Base-by-base conservation (phyloP, 75 land plant species). In the Picea glauca region DNA sequence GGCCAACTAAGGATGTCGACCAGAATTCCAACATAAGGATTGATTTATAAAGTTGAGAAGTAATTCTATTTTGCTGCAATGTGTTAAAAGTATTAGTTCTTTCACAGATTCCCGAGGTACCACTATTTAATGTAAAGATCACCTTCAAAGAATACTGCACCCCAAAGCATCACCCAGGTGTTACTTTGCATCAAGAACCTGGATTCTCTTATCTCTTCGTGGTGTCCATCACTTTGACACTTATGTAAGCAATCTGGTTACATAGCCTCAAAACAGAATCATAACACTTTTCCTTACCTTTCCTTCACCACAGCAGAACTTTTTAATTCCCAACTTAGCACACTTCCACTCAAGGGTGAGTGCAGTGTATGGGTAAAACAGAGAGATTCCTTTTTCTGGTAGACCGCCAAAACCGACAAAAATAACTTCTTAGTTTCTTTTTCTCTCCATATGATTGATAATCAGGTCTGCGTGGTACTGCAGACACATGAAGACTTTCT, bases 401-500 rank as follows among this genome's bases (percentile, higher is more conserved):
- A 68, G 46, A 68, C 72, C 15, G 7, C 50, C 72, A 60, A 87
- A 89, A 77, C 79, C 88, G 74, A 65, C 80, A 81, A 63, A 89
- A 84, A 2, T 80, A 46, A 61, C 77, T 81, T 74, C 83, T 82
- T 32, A 89, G 82, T 77, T 81, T 88, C 63, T 72, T 83, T 76
- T 80, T 83, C 59, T 90, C 91, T 75, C 82, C 83, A 14, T 61
- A 78, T 58, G 77, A 46, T 60, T 80, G 83, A 60, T 54, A 73
- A 32, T 87, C 84, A 21, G 84, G 84, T n/a, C 80, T 83, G 8
- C 85, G 87, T 60, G 77, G 78, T 13, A 85, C 88, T 13, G 89
- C 75, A 18, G 87, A 66, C 1, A 92, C 77, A 59, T 87, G 94
- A 30, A 94, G 79, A 35, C 92, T 82, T 62, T 94, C 93, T 46